Evolutionary conservation across 2,329 filamentous ascomycete species (phyloP).

Genomic region (Fusarium metavorans): DNA sequence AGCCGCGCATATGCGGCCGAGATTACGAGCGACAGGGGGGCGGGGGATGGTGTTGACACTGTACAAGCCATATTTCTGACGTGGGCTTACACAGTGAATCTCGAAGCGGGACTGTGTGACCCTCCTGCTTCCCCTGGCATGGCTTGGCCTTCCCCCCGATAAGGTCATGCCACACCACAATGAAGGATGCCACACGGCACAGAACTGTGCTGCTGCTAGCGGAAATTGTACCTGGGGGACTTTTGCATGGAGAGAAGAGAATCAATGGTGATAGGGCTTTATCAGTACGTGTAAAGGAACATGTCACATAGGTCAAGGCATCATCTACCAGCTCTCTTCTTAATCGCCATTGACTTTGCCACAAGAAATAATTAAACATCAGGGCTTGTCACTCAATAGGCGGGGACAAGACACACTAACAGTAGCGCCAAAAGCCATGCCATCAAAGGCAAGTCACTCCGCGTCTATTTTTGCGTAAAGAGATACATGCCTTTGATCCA

Average conservation of each 20-base stretch:
- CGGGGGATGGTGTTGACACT: conserved; percentile 21
- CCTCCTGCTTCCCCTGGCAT: conserved; percentile 30
- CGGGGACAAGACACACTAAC: background rate
- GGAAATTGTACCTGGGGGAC: background rate
- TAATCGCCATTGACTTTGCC: background rate
- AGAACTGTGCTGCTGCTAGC: background rate
- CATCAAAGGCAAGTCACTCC: conserved; percentile 30
- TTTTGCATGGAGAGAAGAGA: background rate
- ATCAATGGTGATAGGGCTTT: background rate
- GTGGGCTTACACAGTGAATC: conserved; percentile 22
- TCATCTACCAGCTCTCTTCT: background rate
- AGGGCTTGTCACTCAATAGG: background rate
- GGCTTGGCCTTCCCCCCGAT: conserved; percentile 38
- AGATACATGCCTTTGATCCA: conserved; percentile 24
- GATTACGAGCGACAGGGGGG: conserved; percentile 42
- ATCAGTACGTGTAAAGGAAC: background rate
- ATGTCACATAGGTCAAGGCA: background rate
- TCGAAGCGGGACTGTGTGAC: conserved; percentile 12
- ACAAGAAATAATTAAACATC: background rate
- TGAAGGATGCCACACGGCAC: background rate
- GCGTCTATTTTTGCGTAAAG: conserved; percentile 7
- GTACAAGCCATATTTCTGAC: background rate
- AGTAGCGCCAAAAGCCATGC: background rate
- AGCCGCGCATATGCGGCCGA: conserved; percentile 46
- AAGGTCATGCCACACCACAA: conserved; percentile 37